These are phyloP conservation scores for Anthracocystis walkeri DNA, from an alignment of 1,284 basidiomycete species.

Conservation along the genomic window DNA sequence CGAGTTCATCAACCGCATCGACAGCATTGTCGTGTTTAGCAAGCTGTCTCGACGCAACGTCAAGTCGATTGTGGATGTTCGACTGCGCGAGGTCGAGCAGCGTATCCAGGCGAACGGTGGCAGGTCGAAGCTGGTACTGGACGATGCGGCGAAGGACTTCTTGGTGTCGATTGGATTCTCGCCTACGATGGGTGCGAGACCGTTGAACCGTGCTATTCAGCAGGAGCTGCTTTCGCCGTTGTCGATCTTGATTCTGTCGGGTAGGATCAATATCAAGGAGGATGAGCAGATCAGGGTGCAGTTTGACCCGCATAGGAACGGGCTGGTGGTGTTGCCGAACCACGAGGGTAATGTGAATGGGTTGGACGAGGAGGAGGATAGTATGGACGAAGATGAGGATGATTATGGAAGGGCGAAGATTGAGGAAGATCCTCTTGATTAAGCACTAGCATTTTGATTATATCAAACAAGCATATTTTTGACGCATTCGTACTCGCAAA, in stretches of 20 bases:
- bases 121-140: conserved; percentile 83
- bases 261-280: conserved; percentile 82
- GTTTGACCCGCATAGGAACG: conserved; percentile 87
- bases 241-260: conserved; percentile 86
- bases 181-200: conserved; percentile 76
- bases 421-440: conserved; percentile 59
- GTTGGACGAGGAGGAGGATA: conserved; percentile 52
- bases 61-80: conserved; percentile 73
- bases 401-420: conserved; percentile 51
- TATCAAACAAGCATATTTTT: neutral
- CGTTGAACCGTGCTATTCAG: conserved; percentile 91
- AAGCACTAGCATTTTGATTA: neutral
- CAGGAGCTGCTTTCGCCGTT: conserved; percentile 92
- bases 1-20: conserved; percentile 74
- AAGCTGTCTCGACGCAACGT: conserved; percentile 72
- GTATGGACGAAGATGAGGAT: conserved; percentile 67
- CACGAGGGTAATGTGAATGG: conserved; percentile 72
- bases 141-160: conserved; percentile 83
- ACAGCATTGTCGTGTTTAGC: conserved; percentile 74
- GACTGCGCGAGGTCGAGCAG: conserved; percentile 76
- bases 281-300: conserved; percentile 81
- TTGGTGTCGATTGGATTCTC: conserved; percentile 75
- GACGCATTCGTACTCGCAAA: neutral
- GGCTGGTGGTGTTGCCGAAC: conserved; percentile 84
- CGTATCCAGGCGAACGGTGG: conserved; percentile 79